These are phyloP conservation scores for Marsdenia floribunda DNA, from an alignment of 257 asterid genomes.

Conservation along the genomic window DNA sequence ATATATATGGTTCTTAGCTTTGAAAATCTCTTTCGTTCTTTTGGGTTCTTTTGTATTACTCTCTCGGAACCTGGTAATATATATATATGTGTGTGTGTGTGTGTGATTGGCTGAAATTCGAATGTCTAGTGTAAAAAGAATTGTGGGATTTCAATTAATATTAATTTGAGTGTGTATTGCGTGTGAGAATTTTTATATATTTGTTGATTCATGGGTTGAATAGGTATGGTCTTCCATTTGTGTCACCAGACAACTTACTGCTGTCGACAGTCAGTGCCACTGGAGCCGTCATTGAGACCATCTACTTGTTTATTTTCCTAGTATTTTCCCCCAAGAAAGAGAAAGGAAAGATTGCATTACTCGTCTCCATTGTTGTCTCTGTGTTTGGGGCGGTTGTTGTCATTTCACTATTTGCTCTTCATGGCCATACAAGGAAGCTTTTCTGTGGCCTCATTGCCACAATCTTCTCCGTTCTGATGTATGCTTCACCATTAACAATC, in stretches of 20 bases:
- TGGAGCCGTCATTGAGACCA: conserved; percentile 55
- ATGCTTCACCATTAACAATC: conserved; percentile 73
- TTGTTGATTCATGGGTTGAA: conserved; percentile 4
- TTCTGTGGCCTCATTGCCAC: conserved; percentile 75
- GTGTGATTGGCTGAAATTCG: not conserved
- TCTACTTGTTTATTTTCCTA: conserved; percentile 54
- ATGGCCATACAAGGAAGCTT: conserved; percentile 50
- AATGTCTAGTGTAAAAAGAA: not conserved
- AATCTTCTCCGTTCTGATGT: conserved; percentile 76
- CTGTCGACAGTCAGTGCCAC: conserved; percentile 70
- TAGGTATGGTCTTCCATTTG: conserved; percentile 92
- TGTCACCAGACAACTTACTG: conserved; percentile 73
- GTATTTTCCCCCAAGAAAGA: conserved; percentile 55
- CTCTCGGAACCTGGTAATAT: not conserved
- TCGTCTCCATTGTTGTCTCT: conserved; percentile 37
- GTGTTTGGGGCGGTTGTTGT: conserved; percentile 44
- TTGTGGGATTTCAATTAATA: not conserved
- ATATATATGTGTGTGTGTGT: not conserved
- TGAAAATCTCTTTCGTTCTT: not conserved
- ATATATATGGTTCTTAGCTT: not conserved
- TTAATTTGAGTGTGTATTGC: not conserved
- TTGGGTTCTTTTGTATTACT: not conserved
- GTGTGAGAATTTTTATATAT: not conserved
- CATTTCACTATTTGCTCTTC: conserved; percentile 60
- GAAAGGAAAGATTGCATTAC: conserved; percentile 45